Evolutionary conservation across 257 asterid species (phyloP).

Genomic region (Cynanchum wilfordii): DNA sequence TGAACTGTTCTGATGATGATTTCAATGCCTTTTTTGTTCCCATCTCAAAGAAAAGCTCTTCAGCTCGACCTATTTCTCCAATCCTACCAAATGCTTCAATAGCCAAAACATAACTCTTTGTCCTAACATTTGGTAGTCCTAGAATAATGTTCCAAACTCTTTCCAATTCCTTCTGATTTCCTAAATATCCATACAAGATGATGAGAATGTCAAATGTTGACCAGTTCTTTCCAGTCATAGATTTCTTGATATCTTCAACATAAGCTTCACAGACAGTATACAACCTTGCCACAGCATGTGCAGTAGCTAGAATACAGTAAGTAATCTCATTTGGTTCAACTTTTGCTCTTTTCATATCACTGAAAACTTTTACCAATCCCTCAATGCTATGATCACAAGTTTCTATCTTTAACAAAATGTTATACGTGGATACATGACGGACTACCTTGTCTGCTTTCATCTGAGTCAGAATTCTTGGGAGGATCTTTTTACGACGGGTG

Average conservation of each 20-base stretch:
- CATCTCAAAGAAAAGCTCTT: conserved; percentile 67
- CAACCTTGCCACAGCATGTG: conserved; percentile 87
- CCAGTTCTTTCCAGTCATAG: conserved; percentile 74
- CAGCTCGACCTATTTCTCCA: conserved; percentile 62
- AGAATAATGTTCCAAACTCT: conserved; percentile 52
- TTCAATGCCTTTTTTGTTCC: conserved; percentile 51
- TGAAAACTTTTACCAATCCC: conserved; percentile 53
- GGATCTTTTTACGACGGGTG: conserved; percentile 49
- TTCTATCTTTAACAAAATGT: conserved; percentile 72
- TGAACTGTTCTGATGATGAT: conserved; percentile 62
- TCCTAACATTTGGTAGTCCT: conserved; percentile 47
- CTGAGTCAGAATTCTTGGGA: conserved; percentile 62
- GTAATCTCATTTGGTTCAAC: conserved; percentile 80
- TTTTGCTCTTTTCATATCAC: conserved; percentile 51
- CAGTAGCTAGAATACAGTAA: conserved; percentile 65
- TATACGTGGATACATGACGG: conserved; percentile 69
- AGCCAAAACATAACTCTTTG: conserved; percentile 65
- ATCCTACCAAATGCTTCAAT: conserved; percentile 74
- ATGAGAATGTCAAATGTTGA: conserved; percentile 69
- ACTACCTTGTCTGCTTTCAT: conserved; percentile 80
- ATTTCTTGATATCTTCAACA: conserved; percentile 51
- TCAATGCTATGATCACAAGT: conserved; percentile 71
- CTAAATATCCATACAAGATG: conserved; percentile 59
- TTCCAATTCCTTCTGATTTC: conserved; percentile 56
- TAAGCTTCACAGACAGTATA: conserved; percentile 67